Conservation (phyloP, 2,329 filamentous ascomycete species). For the Sporothrix brasiliensis region DNA sequence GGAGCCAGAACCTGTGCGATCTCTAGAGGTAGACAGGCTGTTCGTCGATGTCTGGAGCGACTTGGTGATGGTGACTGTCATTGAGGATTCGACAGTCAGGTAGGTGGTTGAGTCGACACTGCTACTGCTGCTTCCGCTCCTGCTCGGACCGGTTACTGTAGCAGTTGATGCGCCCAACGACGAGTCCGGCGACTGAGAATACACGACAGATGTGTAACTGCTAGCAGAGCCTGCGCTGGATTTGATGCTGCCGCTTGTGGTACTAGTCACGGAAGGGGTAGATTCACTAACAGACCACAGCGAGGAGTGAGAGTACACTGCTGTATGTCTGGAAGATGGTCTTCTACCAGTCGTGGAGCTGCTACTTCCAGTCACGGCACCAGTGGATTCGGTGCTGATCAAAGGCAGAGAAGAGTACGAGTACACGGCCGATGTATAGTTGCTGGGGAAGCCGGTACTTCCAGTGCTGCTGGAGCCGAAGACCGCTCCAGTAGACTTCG, state of each 20-base stretch:
- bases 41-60: neutral
- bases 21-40: neutral
- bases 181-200: neutral
- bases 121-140: neutral
- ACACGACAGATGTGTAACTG: neutral
- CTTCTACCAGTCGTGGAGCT: neutral
- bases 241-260: neutral
- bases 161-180: neutral
- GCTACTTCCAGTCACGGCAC: slow-evolving; percentile 1
- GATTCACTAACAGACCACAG: neutral
- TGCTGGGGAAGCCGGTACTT: neutral
- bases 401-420: neutral
- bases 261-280: neutral
- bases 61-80: slow-evolving; percentile 14
- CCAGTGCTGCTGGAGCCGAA: neutral
- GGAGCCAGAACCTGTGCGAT: neutral
- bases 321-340: neutral
- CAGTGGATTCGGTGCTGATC: neutral
- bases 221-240: slow-evolving; percentile 10
- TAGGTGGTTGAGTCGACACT: slow-evolving; percentile 5
- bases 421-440: neutral
- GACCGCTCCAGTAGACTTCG: neutral
- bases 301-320: neutral
- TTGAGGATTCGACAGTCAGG: slow-evolving; percentile 29
- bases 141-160: neutral